Percentiles rank a stretch among this genome's conserved stretches.
These are phyloP conservation scores for Allantophomopsis cytisporea DNA, from an alignment of 2,329 filamentous ascomycete genomes.

Conservation along the genomic window DNA sequence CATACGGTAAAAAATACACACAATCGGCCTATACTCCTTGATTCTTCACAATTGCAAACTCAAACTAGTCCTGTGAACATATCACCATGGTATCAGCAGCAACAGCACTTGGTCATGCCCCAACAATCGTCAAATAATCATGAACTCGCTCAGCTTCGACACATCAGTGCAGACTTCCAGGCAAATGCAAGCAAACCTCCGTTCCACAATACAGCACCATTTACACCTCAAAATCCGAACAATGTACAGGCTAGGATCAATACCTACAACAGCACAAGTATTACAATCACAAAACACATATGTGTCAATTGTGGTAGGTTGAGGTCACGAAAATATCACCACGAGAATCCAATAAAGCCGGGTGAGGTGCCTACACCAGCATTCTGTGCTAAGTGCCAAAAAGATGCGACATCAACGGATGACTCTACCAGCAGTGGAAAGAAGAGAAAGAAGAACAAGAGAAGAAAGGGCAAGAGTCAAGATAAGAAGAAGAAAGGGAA, in stretches of 20 bases:
- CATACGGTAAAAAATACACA: neutral
- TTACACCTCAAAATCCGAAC: too few relatives aligned
- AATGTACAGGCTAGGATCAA: too few relatives aligned
- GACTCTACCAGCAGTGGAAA: slow-evolving; percentile 3
- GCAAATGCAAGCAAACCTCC: too few relatives aligned
- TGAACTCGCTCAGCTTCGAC: neutral
- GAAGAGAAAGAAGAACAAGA: slow-evolving; percentile 2
- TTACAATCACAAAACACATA: slow-evolving; percentile 20
- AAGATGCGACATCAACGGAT: slow-evolving; percentile 12
- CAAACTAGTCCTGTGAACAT: neutral
- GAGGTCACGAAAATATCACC: slow-evolving; percentile 25
- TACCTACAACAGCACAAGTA: neutral
- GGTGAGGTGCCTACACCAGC: slow-evolving; percentile 18
- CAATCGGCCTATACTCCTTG: neutral
- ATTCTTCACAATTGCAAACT: neutral
- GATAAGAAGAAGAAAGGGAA: neutral
- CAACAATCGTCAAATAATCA: neutral
- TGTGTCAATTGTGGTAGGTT: slow-evolving; percentile 27
- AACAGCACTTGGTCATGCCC: neutral
- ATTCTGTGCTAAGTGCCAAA: slow-evolving; percentile 23
- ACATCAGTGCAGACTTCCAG: too few relatives aligned
- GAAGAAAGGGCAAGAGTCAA: neutral
- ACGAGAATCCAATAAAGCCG: slow-evolving; percentile 17
- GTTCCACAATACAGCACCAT: too few relatives aligned
- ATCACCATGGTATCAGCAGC: neutral